Evolutionary conservation across 192 early-diverging fungal species (phyloP).

Genomic region (Dissophora ornata): DNA sequence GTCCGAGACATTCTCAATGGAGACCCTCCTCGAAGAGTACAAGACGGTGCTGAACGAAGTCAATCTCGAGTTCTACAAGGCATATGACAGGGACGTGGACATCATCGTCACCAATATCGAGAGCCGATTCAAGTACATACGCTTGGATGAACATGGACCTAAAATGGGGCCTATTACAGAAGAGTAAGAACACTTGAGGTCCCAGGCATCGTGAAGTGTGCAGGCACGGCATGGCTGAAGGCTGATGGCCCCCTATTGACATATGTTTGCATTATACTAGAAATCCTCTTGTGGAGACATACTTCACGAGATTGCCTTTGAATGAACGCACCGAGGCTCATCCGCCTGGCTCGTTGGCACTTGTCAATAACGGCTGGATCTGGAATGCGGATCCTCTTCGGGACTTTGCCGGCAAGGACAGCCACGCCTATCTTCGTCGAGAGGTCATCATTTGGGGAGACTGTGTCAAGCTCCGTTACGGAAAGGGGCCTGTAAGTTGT

Average conservation of each 20-base stretch:
- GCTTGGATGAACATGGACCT: constrained; percentile 90
- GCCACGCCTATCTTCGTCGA: constrained; percentile 90
- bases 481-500: constrained; percentile 65
- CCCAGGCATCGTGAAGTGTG: too few relatives aligned
- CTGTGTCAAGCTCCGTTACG: constrained; percentile 98
- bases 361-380: constrained; percentile 99
- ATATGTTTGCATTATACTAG: constrained; percentile 47
- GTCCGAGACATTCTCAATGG: constrained; percentile 31
- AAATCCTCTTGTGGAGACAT: constrained; percentile 93
- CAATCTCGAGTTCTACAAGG: constrained; percentile 88
- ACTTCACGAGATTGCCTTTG: constrained; percentile 86
- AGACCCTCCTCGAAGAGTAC: constrained; percentile 61
- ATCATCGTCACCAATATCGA: constrained; percentile 78
- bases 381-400: constrained; percentile 90
- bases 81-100: constrained; percentile 82
- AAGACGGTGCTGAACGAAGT: constrained; percentile 82
- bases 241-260: neutral
- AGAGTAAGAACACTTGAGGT: constrained; percentile 57
- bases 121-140: constrained; percentile 84
- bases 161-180: constrained; percentile 79
- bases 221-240: neutral
- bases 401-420: constrained; percentile 92
- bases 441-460: constrained; percentile 99
- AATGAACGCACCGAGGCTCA: constrained; percentile 63
- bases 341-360: constrained; percentile 73